A percentile compares a stretch with the other conserved stretches of the same genome.
phyloP scores from a whole-genome alignment of 768 basidiomycete species.

The Stropharia rugosoannulata region DNA sequence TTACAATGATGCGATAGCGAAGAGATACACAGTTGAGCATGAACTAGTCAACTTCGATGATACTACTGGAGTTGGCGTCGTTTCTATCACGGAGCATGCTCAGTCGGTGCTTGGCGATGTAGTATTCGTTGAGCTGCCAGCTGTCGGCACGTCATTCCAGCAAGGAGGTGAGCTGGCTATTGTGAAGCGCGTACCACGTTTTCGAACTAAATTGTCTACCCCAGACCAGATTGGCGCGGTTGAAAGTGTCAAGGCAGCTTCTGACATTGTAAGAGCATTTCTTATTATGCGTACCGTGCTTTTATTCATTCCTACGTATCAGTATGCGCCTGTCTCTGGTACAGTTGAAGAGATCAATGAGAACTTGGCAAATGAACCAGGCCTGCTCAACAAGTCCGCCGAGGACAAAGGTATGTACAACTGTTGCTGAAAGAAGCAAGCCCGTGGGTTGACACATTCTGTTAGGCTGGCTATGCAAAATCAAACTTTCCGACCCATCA shows the following conservation, averaged over 20 bases:
- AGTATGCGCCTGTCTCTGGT: slow-evolving; percentile 95
- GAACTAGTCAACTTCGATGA: slow-evolving; percentile 85
- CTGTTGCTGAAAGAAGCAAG: neutral
- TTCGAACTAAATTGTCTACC: neutral
- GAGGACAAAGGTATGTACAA: slow-evolving; percentile 62
- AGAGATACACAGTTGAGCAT: slow-evolving; percentile 84
- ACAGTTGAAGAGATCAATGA: slow-evolving; percentile 79
- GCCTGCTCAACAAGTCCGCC: slow-evolving; percentile 85
- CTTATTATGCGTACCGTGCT: neutral
- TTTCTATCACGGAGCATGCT: slow-evolving; percentile 91
- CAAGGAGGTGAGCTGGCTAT: slow-evolving; percentile 68
- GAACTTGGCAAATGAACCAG: slow-evolving; percentile 61
- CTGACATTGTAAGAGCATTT: slow-evolving; percentile 69
- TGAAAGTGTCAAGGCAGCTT: slow-evolving; percentile 95
- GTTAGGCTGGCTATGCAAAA: slow-evolving; percentile 95
- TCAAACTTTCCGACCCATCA: slow-evolving; percentile 71
- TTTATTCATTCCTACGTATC: neutral
- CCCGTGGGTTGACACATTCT: neutral
- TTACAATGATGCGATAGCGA: slow-evolving; percentile 42
- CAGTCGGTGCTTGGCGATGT: slow-evolving; percentile 93
- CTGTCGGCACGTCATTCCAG: slow-evolving; percentile 54
- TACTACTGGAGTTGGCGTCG: slow-evolving; percentile 68
- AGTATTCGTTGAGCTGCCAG: slow-evolving; percentile 92
- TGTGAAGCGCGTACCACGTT: neutral
- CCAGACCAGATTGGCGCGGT: slow-evolving; percentile 87